Evolutionary conservation across 208 protist species (phyloP), one percentile per base, ranked within the genome.

Genomic region (Leishmania mexicana): DNA sequence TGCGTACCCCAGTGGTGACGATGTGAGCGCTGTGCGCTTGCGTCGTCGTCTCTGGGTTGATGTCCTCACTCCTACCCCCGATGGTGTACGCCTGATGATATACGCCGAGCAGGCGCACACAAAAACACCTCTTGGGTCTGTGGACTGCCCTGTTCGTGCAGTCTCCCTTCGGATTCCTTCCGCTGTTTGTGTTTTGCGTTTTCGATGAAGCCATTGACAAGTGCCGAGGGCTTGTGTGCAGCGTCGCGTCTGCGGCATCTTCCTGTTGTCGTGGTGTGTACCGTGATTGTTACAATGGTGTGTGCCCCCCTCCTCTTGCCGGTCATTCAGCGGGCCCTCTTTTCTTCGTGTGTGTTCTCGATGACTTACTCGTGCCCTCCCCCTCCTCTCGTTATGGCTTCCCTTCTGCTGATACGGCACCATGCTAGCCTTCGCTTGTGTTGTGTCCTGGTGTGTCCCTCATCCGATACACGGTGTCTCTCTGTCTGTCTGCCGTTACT

Each of bases 151-250:
- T 4, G 31, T 40, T 40, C 42, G 1, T 40, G 45, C 24, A n/a
- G 60, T 54, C 67, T 84, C 38, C 67, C 49, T 54, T 75, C 75
- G 65, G 54, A 76, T 51, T 60, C 51, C n/a, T 73, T 78, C 71
- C 51, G 5, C 51, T 4, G 11, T 73, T 53, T 24, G 13, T 24
- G 31, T 70, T 68, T 40, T 68, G 31, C 62, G 62, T 35, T 19
- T 68, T 40, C 3, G 28, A 35, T 68, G 31, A 15, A 13, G 4
- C 31, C 31, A 68, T 19, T 35, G 2, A 35, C 15, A 42, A 7
- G 28, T 17, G 62, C 5, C 13, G 31, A 35, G 13, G 62, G 15
- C 62, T 42, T 2, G 62, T 68, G 10, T 68, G 62, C 62, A 28
- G 0, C 31, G 58, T 4, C 0, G 58, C 58, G 28, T 64, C 58